Evolutionary conservation across 495 filamentous ascomycete species (phyloP).

Genomic region (Pseudoneurospora amorphoporcata): DNA sequence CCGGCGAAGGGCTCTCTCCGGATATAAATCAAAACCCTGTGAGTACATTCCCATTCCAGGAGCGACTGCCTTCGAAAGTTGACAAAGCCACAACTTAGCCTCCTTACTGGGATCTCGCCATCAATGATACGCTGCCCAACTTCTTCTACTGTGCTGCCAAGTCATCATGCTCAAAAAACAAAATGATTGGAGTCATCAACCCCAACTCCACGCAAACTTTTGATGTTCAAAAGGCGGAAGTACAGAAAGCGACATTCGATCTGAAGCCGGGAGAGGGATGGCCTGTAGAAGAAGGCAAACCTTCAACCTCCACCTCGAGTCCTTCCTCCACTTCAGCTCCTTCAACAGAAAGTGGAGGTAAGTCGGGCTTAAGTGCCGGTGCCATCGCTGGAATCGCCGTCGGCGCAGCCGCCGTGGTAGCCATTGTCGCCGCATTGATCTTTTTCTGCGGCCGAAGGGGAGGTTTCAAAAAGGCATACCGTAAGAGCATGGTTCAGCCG

Average conservation of each 20-base stretch:
- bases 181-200: slow-evolving; percentile 44
- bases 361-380: slow-evolving; percentile 18
- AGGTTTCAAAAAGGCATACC: slow-evolving; percentile 23
- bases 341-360: neutral
- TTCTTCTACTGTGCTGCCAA: slow-evolving; percentile 53
- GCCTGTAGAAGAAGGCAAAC: slow-evolving; percentile 17
- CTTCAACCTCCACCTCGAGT: slow-evolving; percentile 6
- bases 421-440: slow-evolving; percentile 26
- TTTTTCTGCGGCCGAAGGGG: slow-evolving; percentile 34
- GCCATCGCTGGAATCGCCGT: slow-evolving; percentile 42
- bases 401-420: slow-evolving; percentile 28
- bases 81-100: slow-evolving; percentile 19
- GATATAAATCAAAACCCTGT: slow-evolving; percentile 28
- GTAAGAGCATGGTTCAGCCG: slow-evolving; percentile 4
- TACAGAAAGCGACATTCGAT: slow-evolving; percentile 20
- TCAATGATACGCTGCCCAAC: slow-evolving; percentile 49
- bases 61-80: neutral
- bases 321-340: neutral
- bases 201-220: slow-evolving; percentile 22
- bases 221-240: slow-evolving; percentile 16
- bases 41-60: slow-evolving; percentile 2
- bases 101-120: slow-evolving; percentile 34
- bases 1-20: slow-evolving; percentile 12
- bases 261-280: slow-evolving; percentile 29
- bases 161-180: slow-evolving; percentile 25